Base-by-base conservation (phyloP, 1,139 yeast genomes). In the Geotrichum klebahnii region DNA sequence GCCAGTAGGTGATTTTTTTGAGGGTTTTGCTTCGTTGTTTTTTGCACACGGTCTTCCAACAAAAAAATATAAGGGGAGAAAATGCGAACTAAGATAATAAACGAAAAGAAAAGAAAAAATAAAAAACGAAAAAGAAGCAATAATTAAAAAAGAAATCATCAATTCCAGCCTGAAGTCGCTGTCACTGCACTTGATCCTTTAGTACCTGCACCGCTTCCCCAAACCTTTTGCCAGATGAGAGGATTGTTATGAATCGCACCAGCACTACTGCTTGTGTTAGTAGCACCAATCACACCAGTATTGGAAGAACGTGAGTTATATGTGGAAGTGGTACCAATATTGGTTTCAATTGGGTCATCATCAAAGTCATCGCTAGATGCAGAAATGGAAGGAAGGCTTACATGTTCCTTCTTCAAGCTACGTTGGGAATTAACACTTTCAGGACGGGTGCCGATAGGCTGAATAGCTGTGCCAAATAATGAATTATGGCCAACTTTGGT, bases 131-230 rank as follows among this genome's bases (percentile, higher is more conserved):
- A 43, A 41, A 3, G 17, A 43, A 35, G n/a, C 29, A 8, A 20
- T 10, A 34, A 44, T 33, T 9, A 20, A 19, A 5, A 5, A 32
- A 31, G 19, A 32, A 22, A 31, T 12, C 9, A 20, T 28, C 19
- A 48, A n/a, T 40, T 47, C 51, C 51, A 48, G n/a, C 42, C 51
- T 3, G 46, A 35, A 20, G 50, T 19, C n/a, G 39, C 40, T 14
- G 45, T 24, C 20, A 45, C 26, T 4, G 33, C 31, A 29, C 17
- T 5, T 8, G 29, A 22, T 22, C 22, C 16, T 10, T 19, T 22
- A 14, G 23, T 37, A 19, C 34, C 36, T 8, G 39, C 32, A 24
- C 44, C 44, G 16, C 38, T 31, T n/a, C 47, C 51, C 51, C 51
- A 48, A 20, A 48, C 46, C 16, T 48, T 48, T 28, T 42, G 22